phyloP scores from a whole-genome alignment of 2,329 filamentous ascomycete genomes.

The Apiospora phragmitis region DNA sequence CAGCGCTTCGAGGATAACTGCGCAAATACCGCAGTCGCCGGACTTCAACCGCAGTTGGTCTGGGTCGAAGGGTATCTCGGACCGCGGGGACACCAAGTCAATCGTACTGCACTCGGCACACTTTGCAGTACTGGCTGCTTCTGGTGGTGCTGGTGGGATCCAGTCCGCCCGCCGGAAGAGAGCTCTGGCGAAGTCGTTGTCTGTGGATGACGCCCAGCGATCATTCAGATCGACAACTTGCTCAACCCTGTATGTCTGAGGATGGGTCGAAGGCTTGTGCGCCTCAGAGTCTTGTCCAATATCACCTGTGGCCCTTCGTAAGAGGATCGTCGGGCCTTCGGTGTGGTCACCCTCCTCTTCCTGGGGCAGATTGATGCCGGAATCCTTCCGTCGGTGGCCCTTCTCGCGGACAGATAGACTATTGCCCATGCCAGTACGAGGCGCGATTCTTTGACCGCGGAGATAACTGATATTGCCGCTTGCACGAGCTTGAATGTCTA shows the following conservation, averaged over 20 bases:
- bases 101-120: not conserved
- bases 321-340: not conserved
- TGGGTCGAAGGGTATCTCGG: not conserved
- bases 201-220: not conserved
- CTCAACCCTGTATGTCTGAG: not conserved
- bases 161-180: not conserved
- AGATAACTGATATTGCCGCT: not conserved
- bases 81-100: not conserved
- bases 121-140: not conserved
- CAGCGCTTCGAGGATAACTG: not conserved
- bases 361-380: not conserved
- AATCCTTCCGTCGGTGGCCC: not conserved
- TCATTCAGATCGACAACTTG: not conserved
- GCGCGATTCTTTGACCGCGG: not conserved
- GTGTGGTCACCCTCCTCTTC: not conserved
- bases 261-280: not conserved
- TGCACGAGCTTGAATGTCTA: not conserved
- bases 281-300: not conserved
- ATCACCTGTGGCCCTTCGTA: not conserved
- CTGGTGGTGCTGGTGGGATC: not conserved
- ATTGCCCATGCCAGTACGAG: not conserved
- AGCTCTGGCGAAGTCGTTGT: not conserved
- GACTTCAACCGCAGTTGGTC: not conserved
- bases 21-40: not conserved
- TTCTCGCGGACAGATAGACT: not conserved